These are phyloP conservation scores for Daedaleopsis sinensis DNA, from an alignment of 768 basidiomycete genomes.

Conservation along the genomic window DNA sequence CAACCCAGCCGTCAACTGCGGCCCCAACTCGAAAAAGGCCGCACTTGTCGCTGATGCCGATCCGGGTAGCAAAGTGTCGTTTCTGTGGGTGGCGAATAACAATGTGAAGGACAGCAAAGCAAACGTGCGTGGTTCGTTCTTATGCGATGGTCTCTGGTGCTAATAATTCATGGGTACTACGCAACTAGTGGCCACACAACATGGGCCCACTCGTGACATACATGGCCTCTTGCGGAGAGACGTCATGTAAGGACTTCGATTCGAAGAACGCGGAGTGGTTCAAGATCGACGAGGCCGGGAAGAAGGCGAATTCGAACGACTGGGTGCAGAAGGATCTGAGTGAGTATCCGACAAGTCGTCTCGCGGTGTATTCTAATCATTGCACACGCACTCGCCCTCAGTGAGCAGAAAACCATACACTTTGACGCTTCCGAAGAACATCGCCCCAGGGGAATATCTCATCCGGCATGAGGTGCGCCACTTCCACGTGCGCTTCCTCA, in stretches of 20 bases:
- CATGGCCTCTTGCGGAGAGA: background rate
- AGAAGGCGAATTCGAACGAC: background rate
- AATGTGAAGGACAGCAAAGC: background rate
- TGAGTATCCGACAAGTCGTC: background rate
- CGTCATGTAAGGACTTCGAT: background rate
- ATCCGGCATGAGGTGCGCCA: background rate
- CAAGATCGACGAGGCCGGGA: background rate
- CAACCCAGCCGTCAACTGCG: background rate
- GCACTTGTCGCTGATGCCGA: background rate
- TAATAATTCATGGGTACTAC: background rate
- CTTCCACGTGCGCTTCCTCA: background rate
- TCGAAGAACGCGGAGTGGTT: background rate
- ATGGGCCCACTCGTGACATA: background rate
- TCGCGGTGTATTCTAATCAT: background rate
- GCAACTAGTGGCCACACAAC: background rate
- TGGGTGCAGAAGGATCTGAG: background rate
- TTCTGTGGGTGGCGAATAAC: background rate
- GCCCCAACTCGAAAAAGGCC: background rate
- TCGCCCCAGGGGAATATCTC: background rate
- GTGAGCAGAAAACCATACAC: background rate
- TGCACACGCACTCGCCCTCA: background rate
- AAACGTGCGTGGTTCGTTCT: background rate
- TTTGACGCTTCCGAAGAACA: background rate
- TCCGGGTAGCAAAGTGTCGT: background rate
- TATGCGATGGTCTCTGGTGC: no score